A percentile compares a stretch with the other conserved stretches of the same genome.
Evolutionary conservation across 2,329 filamentous ascomycete genomes (phyloP).

Genomic region (Plenodomus biglobosus): DNA sequence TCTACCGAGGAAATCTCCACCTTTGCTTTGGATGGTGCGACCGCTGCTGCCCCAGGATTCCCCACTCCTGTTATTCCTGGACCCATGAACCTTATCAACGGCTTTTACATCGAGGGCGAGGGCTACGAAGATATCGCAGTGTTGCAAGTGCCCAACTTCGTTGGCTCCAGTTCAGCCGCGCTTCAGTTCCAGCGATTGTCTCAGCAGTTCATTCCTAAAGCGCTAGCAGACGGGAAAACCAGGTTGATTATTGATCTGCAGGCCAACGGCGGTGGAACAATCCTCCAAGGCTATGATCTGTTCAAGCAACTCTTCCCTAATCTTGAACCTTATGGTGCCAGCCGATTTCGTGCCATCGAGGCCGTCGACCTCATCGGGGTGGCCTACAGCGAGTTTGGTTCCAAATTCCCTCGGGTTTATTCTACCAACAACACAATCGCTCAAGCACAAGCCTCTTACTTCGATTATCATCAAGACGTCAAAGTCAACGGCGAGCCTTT

Average conservation of each 20-base stretch:
- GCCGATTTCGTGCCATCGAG: slow-evolving; percentile 55
- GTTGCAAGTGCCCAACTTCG: slow-evolving; percentile 48
- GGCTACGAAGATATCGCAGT: slow-evolving; percentile 51
- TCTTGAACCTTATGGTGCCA: slow-evolving; percentile 53
- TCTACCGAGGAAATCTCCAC: slow-evolving; percentile 9
- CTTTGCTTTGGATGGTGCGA: slow-evolving; percentile 6
- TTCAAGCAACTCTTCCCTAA: slow-evolving; percentile 61
- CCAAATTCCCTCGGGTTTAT: slow-evolving; percentile 34
- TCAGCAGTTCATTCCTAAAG: slow-evolving; percentile 46
- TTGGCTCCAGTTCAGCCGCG: slow-evolving; percentile 22
- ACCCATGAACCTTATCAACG: slow-evolving; percentile 47
- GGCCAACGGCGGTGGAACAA: slow-evolving; percentile 61
- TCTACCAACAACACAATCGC: slow-evolving; percentile 42
- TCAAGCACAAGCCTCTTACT: slow-evolving; percentile 45
- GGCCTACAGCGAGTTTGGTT: slow-evolving; percentile 40
- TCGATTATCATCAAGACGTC: slow-evolving; percentile 52
- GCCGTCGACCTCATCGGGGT: slow-evolving; percentile 50
- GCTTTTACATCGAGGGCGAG: slow-evolving; percentile 49
- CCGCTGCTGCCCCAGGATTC: slow-evolving; percentile 45
- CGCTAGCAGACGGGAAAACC: slow-evolving; percentile 55
- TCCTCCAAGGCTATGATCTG: slow-evolving; percentile 62
- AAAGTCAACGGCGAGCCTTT: slow-evolving; percentile 55
- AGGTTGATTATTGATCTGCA: slow-evolving; percentile 63
- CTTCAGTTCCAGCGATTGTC: slow-evolving; percentile 46
- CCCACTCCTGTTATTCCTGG: slow-evolving; percentile 46